These are phyloP conservation scores for Tuctoria greenei DNA, from an alignment of 176 grass and related monocot species.

Conservation along the genomic window DNA sequence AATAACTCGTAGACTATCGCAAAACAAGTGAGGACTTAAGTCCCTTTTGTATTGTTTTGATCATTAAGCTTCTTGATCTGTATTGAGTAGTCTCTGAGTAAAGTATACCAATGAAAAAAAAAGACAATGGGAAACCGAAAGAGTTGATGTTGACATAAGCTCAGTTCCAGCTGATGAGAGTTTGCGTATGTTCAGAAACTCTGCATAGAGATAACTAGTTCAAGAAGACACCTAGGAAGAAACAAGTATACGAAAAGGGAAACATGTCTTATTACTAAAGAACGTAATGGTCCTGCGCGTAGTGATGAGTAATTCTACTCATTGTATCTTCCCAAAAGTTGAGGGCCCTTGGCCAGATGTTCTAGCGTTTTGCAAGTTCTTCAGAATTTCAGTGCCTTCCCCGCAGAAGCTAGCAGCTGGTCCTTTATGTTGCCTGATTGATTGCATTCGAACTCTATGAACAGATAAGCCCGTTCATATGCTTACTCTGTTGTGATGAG, in stretches of 20 bases:
- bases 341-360: constrained; percentile 4
- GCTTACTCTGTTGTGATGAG: not conserved
- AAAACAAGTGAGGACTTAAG: not conserved
- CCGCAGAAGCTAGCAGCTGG: not conserved
- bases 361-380: not conserved
- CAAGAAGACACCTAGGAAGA: not conserved
- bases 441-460: not conserved
- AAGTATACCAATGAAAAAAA: not conserved
- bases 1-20: not conserved
- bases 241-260: not conserved
- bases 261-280: not conserved
- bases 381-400: constrained; percentile 26
- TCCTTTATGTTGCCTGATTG: not conserved
- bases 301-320: not conserved
- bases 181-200: not conserved
- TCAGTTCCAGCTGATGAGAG: not conserved
- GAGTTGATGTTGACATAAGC: not conserved
- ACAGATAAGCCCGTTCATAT: not conserved
- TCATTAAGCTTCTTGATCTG: not conserved
- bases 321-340: constrained; percentile 6
- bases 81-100: not conserved
- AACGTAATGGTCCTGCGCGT: not conserved
- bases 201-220: not conserved
- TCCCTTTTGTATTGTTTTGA: not conserved
- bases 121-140: not conserved